Base-by-base conservation (phyloP, 2,329 filamentous ascomycete species). In the Dactylonectria estremocensis region DNA sequence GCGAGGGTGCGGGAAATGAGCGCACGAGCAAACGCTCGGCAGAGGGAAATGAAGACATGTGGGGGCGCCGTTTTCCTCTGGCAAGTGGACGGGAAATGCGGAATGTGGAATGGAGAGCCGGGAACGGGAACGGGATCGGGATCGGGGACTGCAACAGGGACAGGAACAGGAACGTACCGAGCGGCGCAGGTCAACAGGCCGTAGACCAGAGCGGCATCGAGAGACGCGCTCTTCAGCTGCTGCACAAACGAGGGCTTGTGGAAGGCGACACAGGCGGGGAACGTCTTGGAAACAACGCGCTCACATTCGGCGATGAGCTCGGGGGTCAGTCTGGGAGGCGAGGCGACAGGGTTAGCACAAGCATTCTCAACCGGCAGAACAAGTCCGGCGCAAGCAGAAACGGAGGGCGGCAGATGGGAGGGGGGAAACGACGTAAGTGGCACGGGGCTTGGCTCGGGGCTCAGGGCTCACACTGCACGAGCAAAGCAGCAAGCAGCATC, bases 241-340 rank as follows among this genome's bases (percentile, higher is more conserved):
- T 89, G 87, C 37, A 90, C 77, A 78, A 90, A 90, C 2, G 88
- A 88, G 8, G 88, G 88, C 80, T 89, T 90, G 81, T 90, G 88
- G 76, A 90, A 90, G 74, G 88, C 88, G 48, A 90, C 87, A 76
- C 87, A 90, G 69, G 88, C 87, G 45, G 88, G 88, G 72, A 90
- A 84, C 14, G 87, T 89, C 82, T 89, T 90, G 73, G 84, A 86
- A 74, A 90, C 86, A 76, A 90, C 87, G 65, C 88, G 84, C 79
- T 90, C 88, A 77, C 87, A 89, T 80, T 90, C 88, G 71, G 84
- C 80, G 68, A 89, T 82, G 68, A 89, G 81, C 76, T 90, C 88
- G 58, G 88, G 87, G 9, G 87, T 89, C 58, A 90, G 78, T 72
- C 83, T 84, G 73, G 57, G 18, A 48, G 31, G 64, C 56, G 62